Evolutionary conservation across 1,139 yeast species (phyloP).

Genomic region (Zygoascus hellenicus): DNA sequence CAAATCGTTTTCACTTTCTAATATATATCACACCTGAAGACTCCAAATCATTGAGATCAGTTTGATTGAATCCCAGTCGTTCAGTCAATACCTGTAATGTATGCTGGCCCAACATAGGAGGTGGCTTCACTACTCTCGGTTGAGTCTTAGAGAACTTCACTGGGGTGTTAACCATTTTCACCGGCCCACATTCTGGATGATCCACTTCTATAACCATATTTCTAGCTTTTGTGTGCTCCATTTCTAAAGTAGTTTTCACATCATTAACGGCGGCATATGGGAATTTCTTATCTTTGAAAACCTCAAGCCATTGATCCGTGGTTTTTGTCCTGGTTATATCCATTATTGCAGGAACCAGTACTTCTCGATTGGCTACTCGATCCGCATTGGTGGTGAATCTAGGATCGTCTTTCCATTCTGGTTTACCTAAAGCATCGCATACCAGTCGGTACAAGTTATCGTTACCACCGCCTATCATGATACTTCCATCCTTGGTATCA

Average conservation of each 20-base stretch:
- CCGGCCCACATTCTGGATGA: conserved; percentile 35
- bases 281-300: conserved; percentile 33
- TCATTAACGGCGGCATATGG: conserved; percentile 42
- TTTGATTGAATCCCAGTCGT: conserved; percentile 23
- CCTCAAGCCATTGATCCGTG: conserved; percentile 35
- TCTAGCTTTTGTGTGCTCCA: conserved; percentile 36
- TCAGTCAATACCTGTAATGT: conserved; percentile 27
- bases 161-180: conserved; percentile 37
- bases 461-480: conserved; percentile 42
- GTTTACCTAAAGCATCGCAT: conserved; percentile 33
- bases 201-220: conserved; percentile 35
- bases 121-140: conserved; percentile 36
- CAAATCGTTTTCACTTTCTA: not conserved
- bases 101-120: conserved; percentile 38
- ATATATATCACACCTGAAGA: conserved; percentile 26
- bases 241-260: conserved; percentile 34
- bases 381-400: conserved; percentile 34
- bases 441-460: conserved; percentile 35
- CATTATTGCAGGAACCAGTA: conserved; percentile 33
- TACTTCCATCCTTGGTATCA: conserved; percentile 33
- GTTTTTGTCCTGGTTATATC: conserved; percentile 29
- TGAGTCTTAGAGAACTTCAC: conserved; percentile 37
- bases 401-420: conserved; percentile 36
- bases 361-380: conserved; percentile 34
- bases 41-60: conserved; percentile 20